Evolutionary conservation across 2,329 filamentous ascomycete species (phyloP).

Genomic region (Claviceps sp.): DNA sequence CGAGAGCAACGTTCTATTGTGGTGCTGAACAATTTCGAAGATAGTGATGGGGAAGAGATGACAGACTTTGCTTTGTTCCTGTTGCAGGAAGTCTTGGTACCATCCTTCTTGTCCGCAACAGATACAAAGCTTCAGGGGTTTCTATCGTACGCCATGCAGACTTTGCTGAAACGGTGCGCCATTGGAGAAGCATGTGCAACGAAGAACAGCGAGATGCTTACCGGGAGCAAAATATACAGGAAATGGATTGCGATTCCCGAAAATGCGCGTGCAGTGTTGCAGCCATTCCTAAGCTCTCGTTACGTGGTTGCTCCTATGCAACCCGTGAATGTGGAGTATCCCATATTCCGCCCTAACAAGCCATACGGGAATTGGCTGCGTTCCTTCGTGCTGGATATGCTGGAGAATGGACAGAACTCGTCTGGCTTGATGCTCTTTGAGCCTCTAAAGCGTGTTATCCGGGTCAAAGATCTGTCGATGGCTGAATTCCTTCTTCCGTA

Average conservation of each 20-base stretch:
- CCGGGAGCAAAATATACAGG: constrained; percentile 47
- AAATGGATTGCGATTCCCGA: constrained; percentile 73
- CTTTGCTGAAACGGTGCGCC: constrained; percentile 66
- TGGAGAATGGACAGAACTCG: constrained; percentile 61
- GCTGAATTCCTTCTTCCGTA: constrained; percentile 84
- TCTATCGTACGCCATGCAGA: constrained; percentile 88
- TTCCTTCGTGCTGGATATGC: constrained; percentile 65
- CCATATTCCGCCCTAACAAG: constrained; percentile 57
- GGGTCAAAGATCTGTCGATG: constrained; percentile 73
- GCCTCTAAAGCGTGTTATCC: constrained; percentile 68
- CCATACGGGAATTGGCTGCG: constrained; percentile 74
- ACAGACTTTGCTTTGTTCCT: constrained; percentile 78
- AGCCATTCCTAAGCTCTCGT: constrained; percentile 73
- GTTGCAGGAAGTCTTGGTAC: constrained; percentile 76
- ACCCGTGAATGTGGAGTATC: constrained; percentile 50
- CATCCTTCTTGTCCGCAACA: constrained; percentile 79
- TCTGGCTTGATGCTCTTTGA: constrained; percentile 70
- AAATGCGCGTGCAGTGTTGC: constrained; percentile 65
- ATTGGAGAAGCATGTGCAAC: constrained; percentile 45
- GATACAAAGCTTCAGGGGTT: constrained; percentile 84
- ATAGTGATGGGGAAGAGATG: constrained; percentile 61
- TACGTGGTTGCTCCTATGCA: constrained; percentile 59
- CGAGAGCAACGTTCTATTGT: constrained; percentile 73
- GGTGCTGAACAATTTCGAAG: constrained; percentile 74
- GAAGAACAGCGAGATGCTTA: constrained; percentile 25